phyloP scores from a whole-genome alignment of 2,329 filamentous ascomycete species.

The Ceratocystiopsis brevicomis region DNA sequence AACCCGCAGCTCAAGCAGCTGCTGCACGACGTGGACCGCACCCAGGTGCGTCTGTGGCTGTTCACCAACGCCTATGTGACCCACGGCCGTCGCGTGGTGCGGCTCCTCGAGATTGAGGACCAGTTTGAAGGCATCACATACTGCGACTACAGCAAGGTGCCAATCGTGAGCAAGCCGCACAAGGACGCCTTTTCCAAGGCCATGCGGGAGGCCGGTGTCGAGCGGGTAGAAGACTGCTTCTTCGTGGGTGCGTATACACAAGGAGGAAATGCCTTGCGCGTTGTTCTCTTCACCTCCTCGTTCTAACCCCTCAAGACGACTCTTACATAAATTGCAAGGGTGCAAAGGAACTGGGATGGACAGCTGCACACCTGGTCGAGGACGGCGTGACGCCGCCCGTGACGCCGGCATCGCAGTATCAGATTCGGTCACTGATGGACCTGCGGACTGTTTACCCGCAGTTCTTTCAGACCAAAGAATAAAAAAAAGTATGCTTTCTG shows the following conservation, averaged over 20 bases:
- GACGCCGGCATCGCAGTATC: conserved; percentile 48
- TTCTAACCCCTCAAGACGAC: conserved; percentile 42
- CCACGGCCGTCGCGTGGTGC: conserved; percentile 68
- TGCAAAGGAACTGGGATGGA: conserved; percentile 70
- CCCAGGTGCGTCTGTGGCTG: conserved; percentile 77
- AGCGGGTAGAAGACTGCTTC: conserved; percentile 54
- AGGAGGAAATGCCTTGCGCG: conserved; percentile 8
- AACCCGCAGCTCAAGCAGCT: conserved; percentile 55
- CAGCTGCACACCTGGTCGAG: conserved; percentile 68
- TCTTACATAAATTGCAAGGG: conserved; percentile 65
- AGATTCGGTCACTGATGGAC: conserved; percentile 59
- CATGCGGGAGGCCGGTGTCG: conserved; percentile 64
- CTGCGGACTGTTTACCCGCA: conserved; percentile 61
- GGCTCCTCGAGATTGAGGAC: conserved; percentile 64
- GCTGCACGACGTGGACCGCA: conserved; percentile 63
- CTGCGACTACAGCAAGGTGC: conserved; percentile 64
- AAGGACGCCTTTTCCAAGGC: conserved; percentile 71
- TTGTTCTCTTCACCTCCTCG: background rate
- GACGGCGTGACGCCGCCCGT: conserved; percentile 45
- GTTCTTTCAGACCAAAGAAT: conserved; percentile 45
- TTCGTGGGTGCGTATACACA: conserved; percentile 56
- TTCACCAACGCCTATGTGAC: conserved; percentile 92
- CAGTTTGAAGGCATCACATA: conserved; percentile 89
- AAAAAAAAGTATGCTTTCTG: background rate
- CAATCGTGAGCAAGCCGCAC: conserved; percentile 74